phyloP scores from a whole-genome alignment of 2,329 filamentous ascomycete genomes.

The Fusarium globosum region DNA sequence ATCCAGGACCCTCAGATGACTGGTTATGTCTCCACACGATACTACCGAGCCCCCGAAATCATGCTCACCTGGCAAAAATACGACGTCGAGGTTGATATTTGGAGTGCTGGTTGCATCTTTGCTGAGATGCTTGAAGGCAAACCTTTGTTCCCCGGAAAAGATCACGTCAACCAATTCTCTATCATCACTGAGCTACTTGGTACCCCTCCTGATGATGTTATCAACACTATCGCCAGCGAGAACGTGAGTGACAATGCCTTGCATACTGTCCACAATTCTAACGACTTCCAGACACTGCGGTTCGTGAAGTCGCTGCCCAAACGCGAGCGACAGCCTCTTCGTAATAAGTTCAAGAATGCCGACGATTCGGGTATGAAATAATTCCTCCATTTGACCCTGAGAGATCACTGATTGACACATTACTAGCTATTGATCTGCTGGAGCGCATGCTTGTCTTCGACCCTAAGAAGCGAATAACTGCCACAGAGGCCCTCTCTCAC shows the following conservation, averaged over 20 bases:
- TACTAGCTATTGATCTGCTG: constrained; percentile 85
- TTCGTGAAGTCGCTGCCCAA: constrained; percentile 98
- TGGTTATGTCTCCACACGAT: constrained; percentile 97
- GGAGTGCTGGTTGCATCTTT: constrained; percentile 99
- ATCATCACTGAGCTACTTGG: constrained; percentile 98
- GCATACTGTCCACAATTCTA: constrained; percentile 6
- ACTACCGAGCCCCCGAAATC: constrained; percentile 98
- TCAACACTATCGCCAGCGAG: constrained; percentile 97
- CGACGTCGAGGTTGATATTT: constrained; percentile 98
- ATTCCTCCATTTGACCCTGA: not conserved
- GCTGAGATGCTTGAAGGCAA: constrained; percentile 99
- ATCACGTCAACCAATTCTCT: constrained; percentile 99
- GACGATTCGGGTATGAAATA: constrained; percentile 78
- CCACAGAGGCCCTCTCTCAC: constrained; percentile 85
- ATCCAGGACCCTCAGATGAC: constrained; percentile 99
- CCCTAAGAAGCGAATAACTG: constrained; percentile 93
- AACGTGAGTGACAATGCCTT: constrained; percentile 72
- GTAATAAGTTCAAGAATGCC: constrained; percentile 93
- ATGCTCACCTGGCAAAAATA: constrained; percentile 99
- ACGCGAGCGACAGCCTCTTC: constrained; percentile 87
- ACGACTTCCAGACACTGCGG: constrained; percentile 77
- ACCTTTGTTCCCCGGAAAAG: constrained; percentile 97
- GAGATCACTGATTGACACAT: not conserved
- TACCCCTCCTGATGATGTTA: constrained; percentile 97
- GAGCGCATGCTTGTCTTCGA: constrained; percentile 99